Evolutionary conservation across 805 yeast genomes (phyloP).

Genomic region (Pichia cabralensis): DNA sequence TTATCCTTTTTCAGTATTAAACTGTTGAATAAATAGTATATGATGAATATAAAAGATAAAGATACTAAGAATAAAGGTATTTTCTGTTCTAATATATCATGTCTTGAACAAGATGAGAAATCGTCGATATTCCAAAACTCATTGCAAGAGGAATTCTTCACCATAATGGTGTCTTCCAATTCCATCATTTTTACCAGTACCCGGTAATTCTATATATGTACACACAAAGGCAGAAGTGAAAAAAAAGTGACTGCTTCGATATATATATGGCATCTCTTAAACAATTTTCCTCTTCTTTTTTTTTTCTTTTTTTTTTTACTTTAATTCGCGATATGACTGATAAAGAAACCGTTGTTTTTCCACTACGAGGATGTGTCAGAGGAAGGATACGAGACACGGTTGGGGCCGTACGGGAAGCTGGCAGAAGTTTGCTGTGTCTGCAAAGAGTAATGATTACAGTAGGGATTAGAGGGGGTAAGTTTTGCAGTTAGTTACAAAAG

Average conservation of each 20-base stretch:
- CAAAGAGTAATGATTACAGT: no score
- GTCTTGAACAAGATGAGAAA: constrained; percentile 37
- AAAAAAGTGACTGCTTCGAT: no score
- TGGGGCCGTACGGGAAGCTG: no score
- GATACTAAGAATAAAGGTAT: constrained; percentile 23
- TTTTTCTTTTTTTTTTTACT: background rate
- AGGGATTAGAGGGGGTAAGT: no score
- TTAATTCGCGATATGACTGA: background rate
- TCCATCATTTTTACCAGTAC: background rate
- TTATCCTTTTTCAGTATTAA: constrained; percentile 1
- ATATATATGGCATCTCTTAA: no score
- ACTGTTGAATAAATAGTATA: constrained; percentile 1
- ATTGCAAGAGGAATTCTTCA: constrained; percentile 10
- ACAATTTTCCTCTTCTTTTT: background rate
- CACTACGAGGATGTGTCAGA: background rate
- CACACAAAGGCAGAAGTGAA: no score
- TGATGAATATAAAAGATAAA: constrained; percentile 21
- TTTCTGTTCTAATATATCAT: constrained; percentile 24
- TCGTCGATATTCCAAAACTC: constrained; percentile 31
- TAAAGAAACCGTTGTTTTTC: background rate
- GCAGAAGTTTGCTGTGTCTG: no score
- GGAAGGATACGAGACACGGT: no score
- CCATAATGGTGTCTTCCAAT: background rate
- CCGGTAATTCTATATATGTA: no score
- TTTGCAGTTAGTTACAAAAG: no score